Conservation (phyloP, 495 filamentous ascomycete genomes). For the Aspergillus saccharolyticus region DNA sequence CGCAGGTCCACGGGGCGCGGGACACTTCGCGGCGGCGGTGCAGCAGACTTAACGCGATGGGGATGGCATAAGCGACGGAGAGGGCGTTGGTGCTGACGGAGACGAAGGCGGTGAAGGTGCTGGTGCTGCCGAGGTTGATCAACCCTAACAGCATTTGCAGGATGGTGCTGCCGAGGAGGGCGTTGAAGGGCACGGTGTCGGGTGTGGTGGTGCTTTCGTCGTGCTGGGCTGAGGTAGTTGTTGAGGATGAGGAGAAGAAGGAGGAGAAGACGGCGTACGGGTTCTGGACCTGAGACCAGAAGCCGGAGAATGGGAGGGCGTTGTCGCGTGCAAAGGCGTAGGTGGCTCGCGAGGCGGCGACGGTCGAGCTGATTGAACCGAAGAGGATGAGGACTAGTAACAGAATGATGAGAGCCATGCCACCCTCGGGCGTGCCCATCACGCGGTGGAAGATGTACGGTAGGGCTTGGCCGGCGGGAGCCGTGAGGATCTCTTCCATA, state of each 20-base stretch:
- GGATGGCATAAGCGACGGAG: constrained; percentile 53
- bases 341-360: constrained; percentile 53
- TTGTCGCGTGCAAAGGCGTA: constrained; percentile 59
- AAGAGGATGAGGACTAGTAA: constrained; percentile 61
- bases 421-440: constrained; percentile 45
- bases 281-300: constrained; percentile 29
- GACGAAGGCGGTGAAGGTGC: constrained; percentile 60
- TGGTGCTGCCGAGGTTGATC: constrained; percentile 58
- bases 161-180: constrained; percentile 30
- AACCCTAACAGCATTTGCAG: constrained; percentile 49
- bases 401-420: constrained; percentile 40
- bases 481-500: constrained; percentile 34
- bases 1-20: constrained; percentile 50
- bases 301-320: constrained; percentile 30
- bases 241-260: neutral
- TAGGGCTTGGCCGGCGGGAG: constrained; percentile 39
- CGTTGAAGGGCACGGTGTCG: constrained; percentile 34
- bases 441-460: constrained; percentile 45
- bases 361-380: constrained; percentile 58
- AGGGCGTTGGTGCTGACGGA: constrained; percentile 59
- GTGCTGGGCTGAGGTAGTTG: too few relatives aligned
- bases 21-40: constrained; percentile 47
- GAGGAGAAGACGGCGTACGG: neutral
- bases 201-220: neutral
- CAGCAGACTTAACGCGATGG: constrained; percentile 52